Evolutionary conservation across 1,284 basidiomycete genomes (phyloP).

Genomic region (Fomes fomentarius): DNA sequence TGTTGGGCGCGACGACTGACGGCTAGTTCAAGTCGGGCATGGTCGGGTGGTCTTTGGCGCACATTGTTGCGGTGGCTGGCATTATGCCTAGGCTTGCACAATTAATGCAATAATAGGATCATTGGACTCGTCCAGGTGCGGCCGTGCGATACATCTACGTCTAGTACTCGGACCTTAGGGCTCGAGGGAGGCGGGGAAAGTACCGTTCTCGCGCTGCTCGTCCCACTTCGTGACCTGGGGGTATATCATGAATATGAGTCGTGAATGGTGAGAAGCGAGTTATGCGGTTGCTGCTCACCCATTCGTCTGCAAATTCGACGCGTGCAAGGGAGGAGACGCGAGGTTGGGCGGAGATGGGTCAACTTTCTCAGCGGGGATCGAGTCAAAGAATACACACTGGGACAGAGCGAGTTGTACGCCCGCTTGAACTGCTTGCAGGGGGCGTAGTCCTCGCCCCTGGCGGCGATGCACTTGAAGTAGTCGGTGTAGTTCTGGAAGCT

Average conservation of each 20-base stretch:
- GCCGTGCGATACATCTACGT: constrained; percentile 12
- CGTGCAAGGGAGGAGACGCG: not conserved
- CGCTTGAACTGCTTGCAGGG: constrained; percentile 99
- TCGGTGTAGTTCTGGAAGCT: constrained; percentile 97
- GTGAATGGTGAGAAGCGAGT: not conserved
- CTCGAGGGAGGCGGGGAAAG: constrained; percentile 90
- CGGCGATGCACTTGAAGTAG: constrained; percentile 97
- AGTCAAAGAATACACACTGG: constrained; percentile 79
- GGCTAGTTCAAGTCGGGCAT: not conserved
- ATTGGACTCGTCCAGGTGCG: constrained; percentile 2
- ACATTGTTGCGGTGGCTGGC: no score
- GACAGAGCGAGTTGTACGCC: constrained; percentile 96
- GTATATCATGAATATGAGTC: constrained; percentile 5
- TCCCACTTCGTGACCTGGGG: constrained; percentile 83
- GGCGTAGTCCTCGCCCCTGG: constrained; percentile 96
- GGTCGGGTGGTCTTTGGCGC: no score
- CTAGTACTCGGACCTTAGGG: constrained; percentile 47
- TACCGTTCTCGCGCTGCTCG: constrained; percentile 90
- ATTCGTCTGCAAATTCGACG: constrained; percentile 47
- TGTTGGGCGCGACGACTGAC: not conserved
- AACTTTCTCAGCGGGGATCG: no score
- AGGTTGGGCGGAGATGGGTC: no score
- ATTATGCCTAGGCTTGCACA: no score
- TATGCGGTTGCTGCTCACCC: constrained; percentile 42
- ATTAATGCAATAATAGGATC: constrained; percentile 3